Conservation (phyloP, 2,329 filamentous ascomycete genomes). For the Aspergillus candidus region DNA sequence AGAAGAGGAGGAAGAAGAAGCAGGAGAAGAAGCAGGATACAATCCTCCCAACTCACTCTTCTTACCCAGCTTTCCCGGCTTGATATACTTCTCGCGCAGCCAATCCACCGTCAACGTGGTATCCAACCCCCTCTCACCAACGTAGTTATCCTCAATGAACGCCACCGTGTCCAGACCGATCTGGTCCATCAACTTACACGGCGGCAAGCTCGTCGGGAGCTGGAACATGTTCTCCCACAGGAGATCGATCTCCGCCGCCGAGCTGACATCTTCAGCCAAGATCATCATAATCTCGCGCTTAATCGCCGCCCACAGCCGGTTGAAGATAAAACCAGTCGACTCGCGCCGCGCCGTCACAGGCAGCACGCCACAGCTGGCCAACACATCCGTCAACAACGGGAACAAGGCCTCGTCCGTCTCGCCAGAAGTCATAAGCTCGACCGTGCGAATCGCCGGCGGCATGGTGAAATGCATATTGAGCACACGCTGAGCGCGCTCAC, state of each 20-base stretch:
- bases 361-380: conserved; percentile 37
- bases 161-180: conserved; percentile 50
- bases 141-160: conserved; percentile 50
- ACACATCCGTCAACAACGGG: conserved; percentile 36
- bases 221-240: conserved; percentile 37
- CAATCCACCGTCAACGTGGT: conserved; percentile 38
- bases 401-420: conserved; percentile 41
- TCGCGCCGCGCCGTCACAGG: conserved; percentile 43
- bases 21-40: conserved; percentile 20
- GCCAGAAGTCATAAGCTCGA: conserved; percentile 51
- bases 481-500: conserved; percentile 16
- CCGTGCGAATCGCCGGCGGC: conserved; percentile 39
- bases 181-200: conserved; percentile 40
- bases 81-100: conserved; percentile 42
- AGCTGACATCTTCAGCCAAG: conserved; percentile 45
- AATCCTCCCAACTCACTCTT: conserved; percentile 35
- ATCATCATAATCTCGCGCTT: conserved; percentile 49
- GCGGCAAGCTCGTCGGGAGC: conserved; percentile 20
- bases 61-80: conserved; percentile 42
- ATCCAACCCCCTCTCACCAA: conserved; percentile 42
- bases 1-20: no score
- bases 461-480: conserved; percentile 50
- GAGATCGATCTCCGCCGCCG: conserved; percentile 44
- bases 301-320: conserved; percentile 52
- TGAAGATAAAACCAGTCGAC: conserved; percentile 50